A percentile compares a stretch with the other conserved stretches of the same genome.
Evolutionary conservation across 2,329 filamentous ascomycete genomes (phyloP).

Genomic region (Penicillium glabrum): DNA sequence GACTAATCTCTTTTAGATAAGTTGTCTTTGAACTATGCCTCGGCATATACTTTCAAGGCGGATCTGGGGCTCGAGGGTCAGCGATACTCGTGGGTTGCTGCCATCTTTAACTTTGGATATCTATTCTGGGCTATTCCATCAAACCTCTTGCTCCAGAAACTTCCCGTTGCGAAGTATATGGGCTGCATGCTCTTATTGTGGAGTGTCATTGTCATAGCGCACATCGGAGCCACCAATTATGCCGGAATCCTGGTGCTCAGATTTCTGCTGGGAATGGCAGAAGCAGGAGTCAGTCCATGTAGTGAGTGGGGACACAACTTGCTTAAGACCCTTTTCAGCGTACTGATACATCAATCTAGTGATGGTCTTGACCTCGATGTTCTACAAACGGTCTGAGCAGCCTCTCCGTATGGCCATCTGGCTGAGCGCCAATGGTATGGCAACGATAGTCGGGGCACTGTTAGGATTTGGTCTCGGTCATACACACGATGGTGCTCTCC

Average conservation of each 20-base stretch:
- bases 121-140: conserved; percentile 42
- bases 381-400: conserved; percentile 40
- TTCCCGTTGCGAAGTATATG: conserved; percentile 45
- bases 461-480: conserved; percentile 38
- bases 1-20: conserved; percentile 12
- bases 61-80: conserved; percentile 44
- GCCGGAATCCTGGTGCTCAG: conserved; percentile 47
- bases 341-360: conserved; percentile 17
- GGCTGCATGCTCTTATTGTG: conserved; percentile 44
- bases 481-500: conserved; percentile 25
- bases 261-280: conserved; percentile 47
- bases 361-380: conserved; percentile 40
- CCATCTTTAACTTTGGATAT: conserved; percentile 47
- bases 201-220: conserved; percentile 40
- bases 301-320: conserved; percentile 19
- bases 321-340: background rate
- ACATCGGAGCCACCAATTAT: conserved; percentile 41
- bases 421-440: conserved; percentile 39
- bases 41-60: conserved; percentile 44
- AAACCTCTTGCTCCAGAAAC: conserved; percentile 43
- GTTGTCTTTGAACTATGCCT: conserved; percentile 34
- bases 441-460: conserved; percentile 39
- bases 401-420: conserved; percentile 36
- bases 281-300: conserved; percentile 36
- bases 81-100: conserved; percentile 48